A percentile compares a stretch with the other conserved stretches of the same genome.
These are phyloP conservation scores for Lichtheimia hyalospora DNA, from an alignment of 371 early-diverging fungal genomes.

Conservation along the genomic window DNA sequence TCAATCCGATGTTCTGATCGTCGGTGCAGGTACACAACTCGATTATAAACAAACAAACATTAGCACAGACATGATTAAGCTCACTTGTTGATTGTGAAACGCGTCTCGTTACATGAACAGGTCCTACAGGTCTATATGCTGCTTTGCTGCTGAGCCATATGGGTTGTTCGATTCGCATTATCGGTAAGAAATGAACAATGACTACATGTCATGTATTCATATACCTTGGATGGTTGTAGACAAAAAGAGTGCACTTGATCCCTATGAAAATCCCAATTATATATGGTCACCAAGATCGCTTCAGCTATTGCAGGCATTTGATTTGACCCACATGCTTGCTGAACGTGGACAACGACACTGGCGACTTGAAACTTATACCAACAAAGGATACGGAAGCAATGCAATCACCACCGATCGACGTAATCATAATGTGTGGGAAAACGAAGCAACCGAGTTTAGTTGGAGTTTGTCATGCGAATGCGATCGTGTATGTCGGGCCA, in stretches of 20 bases:
- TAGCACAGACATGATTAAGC: not conserved
- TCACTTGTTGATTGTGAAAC: not conserved
- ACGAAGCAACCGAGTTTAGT: slow-evolving; percentile 29
- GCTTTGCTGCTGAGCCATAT: slow-evolving; percentile 37
- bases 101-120: slow-evolving; percentile 11
- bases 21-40: slow-evolving; percentile 34
- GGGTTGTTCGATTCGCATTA: slow-evolving; percentile 32
- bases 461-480: slow-evolving; percentile 27
- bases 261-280: slow-evolving; percentile 13
- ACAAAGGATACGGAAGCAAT: slow-evolving; percentile 23
- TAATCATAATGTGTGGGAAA: slow-evolving; percentile 33
- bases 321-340: slow-evolving; percentile 18
- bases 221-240: not conserved
- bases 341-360: slow-evolving; percentile 29
- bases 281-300: slow-evolving; percentile 37
- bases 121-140: slow-evolving; percentile 39
- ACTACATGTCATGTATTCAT: not conserved
- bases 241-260: not conserved
- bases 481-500: slow-evolving; percentile 8
- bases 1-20: slow-evolving; percentile 35
- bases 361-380: slow-evolving; percentile 25
- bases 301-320: slow-evolving; percentile 33
- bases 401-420: slow-evolving; percentile 14
- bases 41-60: not conserved
- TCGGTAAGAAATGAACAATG: slow-evolving; percentile 14